Evolutionary conservation across 306 rosid species (phyloP), one percentile per base, ranked within the genome.

Genomic region (Lathyrus sativus): DNA sequence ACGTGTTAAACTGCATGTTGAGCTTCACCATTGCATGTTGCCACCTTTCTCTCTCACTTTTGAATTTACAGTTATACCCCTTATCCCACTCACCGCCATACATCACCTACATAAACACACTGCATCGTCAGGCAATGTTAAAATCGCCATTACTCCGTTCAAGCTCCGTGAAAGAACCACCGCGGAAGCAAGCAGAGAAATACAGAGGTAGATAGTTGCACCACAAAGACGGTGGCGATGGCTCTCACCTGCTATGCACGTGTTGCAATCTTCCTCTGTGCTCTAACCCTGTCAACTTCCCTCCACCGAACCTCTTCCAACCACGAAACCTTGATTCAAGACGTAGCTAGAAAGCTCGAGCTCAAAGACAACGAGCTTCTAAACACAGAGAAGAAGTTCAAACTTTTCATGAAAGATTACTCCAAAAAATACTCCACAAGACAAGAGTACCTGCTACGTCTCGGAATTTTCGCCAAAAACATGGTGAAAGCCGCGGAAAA

Each of bases 381-480:
- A 2, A 80, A 73, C 0, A 71, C 82, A 2, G 96, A 92, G 88
- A 85, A 37, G 8, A 82, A 76, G 73, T 89, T 92, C 91, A 65
- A 72, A 67, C 15, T 45, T 43, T 89, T 92, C 88, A 82, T 89
- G 83, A 77, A 85, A 42, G 80, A 62, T 37, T 85, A 83, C 78
- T 92, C 82, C 61, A 92, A 82, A 76, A 56, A 24, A 6, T 92
- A 92, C 38, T 46, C 73, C 2, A 89, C 87, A 3, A 82, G 77
- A 74, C 80, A 88, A 70, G 96, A 89, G 87, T 89, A 92, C 72
- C 22, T 89, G 12, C 93, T 68, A 33, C 88, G 98, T 1, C 88
- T 92, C 3, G 82, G 77, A 51, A 85, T 89, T 29, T 92, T 92
- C 12, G 86, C 87, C 4, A 50, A 67, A 22, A 92, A 92, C 75